phyloP scores from a whole-genome alignment of 768 basidiomycete genomes.

The Russula foetens region DNA sequence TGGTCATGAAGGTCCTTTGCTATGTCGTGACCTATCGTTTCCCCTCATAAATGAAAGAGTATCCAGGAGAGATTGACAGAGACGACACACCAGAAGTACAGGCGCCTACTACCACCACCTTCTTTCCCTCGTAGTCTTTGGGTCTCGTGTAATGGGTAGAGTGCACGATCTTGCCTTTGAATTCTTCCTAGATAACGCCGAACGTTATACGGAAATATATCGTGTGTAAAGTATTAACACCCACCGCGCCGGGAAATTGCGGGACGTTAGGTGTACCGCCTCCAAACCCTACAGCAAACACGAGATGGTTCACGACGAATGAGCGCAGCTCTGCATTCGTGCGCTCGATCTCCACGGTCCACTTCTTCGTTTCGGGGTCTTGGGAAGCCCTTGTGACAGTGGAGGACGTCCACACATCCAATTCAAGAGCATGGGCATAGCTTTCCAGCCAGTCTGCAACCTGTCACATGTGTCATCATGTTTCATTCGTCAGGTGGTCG shows the following conservation, averaged over 20 bases:
- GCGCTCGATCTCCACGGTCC: slow-evolving; percentile 18
- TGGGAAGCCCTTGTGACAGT: slow-evolving; percentile 16
- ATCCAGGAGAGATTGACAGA: not conserved
- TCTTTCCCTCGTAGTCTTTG: slow-evolving; percentile 30
- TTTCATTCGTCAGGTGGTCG: not conserved
- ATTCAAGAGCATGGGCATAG: slow-evolving; percentile 51
- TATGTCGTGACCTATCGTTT: slow-evolving; percentile 27
- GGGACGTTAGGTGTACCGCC: slow-evolving; percentile 30
- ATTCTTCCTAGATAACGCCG: slow-evolving; percentile 24
- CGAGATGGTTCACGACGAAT: slow-evolving; percentile 24
- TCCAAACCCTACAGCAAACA: slow-evolving; percentile 29
- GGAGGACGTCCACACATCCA: slow-evolving; percentile 53
- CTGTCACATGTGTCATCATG: slow-evolving; percentile 24
- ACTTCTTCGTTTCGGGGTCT: slow-evolving; percentile 19
- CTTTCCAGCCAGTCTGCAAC: slow-evolving; percentile 62
- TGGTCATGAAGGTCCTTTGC: slow-evolving; percentile 25
- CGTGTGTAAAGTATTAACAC: not conserved
- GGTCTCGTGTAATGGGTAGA: slow-evolving; percentile 28
- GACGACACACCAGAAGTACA: slow-evolving; percentile 23
- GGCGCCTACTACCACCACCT: slow-evolving; percentile 34
- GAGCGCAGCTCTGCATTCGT: slow-evolving; percentile 4
- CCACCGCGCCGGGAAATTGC: slow-evolving; percentile 16
- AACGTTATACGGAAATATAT: not conserved
- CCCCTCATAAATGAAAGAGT: not conserved
- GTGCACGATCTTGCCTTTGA: slow-evolving; percentile 27